phyloP scores from a whole-genome alignment of 768 basidiomycete species.

The Porphyrellus cyaneotinctus region DNA sequence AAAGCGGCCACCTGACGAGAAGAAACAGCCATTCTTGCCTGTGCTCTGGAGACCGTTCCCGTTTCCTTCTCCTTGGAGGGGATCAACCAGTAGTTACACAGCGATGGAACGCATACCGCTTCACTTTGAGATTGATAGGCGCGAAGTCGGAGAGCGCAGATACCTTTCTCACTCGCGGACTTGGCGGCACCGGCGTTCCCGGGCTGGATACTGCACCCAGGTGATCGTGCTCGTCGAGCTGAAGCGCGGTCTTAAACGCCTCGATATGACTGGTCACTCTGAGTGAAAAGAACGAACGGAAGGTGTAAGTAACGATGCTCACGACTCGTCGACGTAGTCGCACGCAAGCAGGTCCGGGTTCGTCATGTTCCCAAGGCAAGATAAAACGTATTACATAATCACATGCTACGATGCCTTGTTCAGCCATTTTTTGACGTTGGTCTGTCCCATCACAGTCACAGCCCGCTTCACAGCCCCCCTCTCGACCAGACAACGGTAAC shows the following conservation, averaged over 20 bases:
- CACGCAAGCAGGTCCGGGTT: constrained; percentile 34
- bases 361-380: constrained; percentile 17
- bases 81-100: constrained; percentile 1
- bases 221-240: constrained; percentile 47
- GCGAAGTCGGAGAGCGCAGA: constrained; percentile 85
- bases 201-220: constrained; percentile 21
- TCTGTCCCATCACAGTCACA: constrained; percentile 62
- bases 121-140: constrained; percentile 82
- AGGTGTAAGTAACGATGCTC: constrained; percentile 26
- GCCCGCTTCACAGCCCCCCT: constrained; percentile 64
- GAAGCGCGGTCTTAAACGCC: constrained; percentile 74
- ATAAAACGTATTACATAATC: constrained; percentile 23
- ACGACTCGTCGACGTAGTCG: constrained; percentile 75
- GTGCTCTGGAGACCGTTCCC: constrained; percentile 34
- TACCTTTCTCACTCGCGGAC: constrained; percentile 67
- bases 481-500: constrained; percentile 64
- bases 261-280: constrained; percentile 53
- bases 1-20: constrained; percentile 80
- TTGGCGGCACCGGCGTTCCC: constrained; percentile 24
- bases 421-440: constrained; percentile 76
- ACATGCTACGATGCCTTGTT: constrained; percentile 42
- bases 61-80: constrained; percentile 35
- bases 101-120: constrained; percentile 43
- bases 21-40: constrained; percentile 73
- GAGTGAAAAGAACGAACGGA: neutral